phyloP scores from a whole-genome alignment of 108 stramenopile species.

The Discostella pseudostelligera region DNA sequence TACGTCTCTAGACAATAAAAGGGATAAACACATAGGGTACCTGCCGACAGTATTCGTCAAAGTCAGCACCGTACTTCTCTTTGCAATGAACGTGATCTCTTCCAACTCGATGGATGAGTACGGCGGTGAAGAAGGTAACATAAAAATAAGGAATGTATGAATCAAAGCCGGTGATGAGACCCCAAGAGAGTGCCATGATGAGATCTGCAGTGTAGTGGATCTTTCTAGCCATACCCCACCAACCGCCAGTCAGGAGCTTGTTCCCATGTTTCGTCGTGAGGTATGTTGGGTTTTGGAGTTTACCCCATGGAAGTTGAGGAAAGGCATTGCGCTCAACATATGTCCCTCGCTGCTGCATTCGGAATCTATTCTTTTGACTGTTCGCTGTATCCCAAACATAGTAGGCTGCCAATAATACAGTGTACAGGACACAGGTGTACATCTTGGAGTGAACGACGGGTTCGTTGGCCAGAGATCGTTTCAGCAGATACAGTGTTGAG shows the following conservation, averaged over 20 bases:
- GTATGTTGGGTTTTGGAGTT: conserved; percentile 49
- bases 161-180: conserved; percentile 51
- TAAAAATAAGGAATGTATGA: conserved; percentile 58
- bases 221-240: conserved; percentile 53
- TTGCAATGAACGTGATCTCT: conserved; percentile 59
- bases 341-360: conserved; percentile 52
- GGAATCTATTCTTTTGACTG: conserved; percentile 60
- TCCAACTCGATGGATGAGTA: conserved; percentile 52
- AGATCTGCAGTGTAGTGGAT: conserved; percentile 63
- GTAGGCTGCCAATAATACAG: conserved; percentile 47
- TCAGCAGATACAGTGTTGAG: conserved; percentile 45
- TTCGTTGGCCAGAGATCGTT: conserved; percentile 32
- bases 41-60: conserved; percentile 52
- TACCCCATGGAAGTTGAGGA: conserved; percentile 61
- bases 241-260: conserved; percentile 56
- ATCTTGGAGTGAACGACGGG: conserved; percentile 20
- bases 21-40: conserved; percentile 64
- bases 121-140: conserved; percentile 48
- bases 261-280: conserved; percentile 51
- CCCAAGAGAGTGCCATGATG: conserved; percentile 56
- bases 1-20: conserved; percentile 34
- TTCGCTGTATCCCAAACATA: conserved; percentile 69
- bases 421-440: conserved; percentile 28
- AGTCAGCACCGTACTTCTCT: conserved; percentile 56
- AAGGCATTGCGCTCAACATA: conserved; percentile 49